Conservation (phyloP, 352 stramenopile genomes). For the Phytophthora ohioensis region DNA sequence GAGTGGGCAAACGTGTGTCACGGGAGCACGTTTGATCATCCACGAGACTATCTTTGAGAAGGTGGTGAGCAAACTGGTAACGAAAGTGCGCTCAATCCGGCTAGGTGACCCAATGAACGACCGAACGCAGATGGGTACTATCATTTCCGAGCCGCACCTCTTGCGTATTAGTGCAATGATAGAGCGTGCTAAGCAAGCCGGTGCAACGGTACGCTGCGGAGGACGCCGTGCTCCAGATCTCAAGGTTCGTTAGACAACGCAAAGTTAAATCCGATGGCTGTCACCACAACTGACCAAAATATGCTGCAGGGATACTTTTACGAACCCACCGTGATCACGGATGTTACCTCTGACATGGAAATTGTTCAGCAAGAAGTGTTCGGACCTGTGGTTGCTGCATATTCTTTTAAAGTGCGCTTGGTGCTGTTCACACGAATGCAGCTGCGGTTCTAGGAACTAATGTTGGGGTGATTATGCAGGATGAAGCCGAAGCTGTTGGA, state of each 20-base stretch:
- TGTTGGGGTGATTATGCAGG: constrained; percentile 47
- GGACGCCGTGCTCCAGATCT: constrained; percentile 63
- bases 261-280: neutral
- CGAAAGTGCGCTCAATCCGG: constrained; percentile 62
- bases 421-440: neutral
- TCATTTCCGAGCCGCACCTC: constrained; percentile 68
- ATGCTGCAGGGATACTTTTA: constrained; percentile 87
- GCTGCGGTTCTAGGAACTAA: constrained; percentile 5
- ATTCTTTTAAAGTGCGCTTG: constrained; percentile 45
- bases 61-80: constrained; percentile 70
- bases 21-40: constrained; percentile 84
- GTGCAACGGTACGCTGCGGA: constrained; percentile 78
- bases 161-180: constrained; percentile 80
- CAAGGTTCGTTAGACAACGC: constrained; percentile 20
- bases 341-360: constrained; percentile 69
- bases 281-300: neutral
- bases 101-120: constrained; percentile 63
- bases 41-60: constrained; percentile 80
- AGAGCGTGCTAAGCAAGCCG: constrained; percentile 76
- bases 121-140: constrained; percentile 70
- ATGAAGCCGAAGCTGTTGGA: constrained; percentile 76
- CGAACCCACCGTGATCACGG: constrained; percentile 91
- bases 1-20: constrained; percentile 84
- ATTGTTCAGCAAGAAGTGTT: constrained; percentile 92
- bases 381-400: constrained; percentile 75